These are phyloP conservation scores for Botrytis aclada DNA, from an alignment of 2,329 filamentous ascomycete species.

Conservation along the genomic window DNA sequence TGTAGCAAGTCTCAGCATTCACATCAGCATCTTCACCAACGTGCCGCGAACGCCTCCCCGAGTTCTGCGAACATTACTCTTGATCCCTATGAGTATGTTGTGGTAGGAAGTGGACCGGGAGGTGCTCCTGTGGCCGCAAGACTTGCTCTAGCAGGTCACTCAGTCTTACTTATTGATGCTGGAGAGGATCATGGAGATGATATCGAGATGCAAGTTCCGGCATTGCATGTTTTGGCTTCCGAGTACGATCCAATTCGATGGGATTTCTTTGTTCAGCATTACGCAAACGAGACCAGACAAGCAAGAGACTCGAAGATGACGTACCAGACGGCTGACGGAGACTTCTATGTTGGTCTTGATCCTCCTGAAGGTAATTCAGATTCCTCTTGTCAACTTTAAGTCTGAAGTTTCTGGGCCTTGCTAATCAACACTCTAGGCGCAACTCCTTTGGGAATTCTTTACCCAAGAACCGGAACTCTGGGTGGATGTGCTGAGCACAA, in stretches of 20 bases:
- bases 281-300: constrained; percentile 22
- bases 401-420: background rate
- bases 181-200: constrained; percentile 48
- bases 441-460: constrained; percentile 33
- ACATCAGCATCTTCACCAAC: constrained; percentile 1
- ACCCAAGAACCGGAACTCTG: constrained; percentile 36
- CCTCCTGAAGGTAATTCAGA: constrained; percentile 24
- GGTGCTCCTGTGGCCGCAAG: constrained; percentile 50
- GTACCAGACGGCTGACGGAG: constrained; percentile 40
- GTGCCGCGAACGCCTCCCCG: background rate
- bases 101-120: constrained; percentile 52
- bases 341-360: constrained; percentile 29
- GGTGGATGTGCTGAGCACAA: constrained; percentile 35
- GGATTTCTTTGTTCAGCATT: constrained; percentile 44
- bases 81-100: constrained; percentile 45
- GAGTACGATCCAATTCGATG: constrained; percentile 42
- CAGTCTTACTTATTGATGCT: constrained; percentile 52
- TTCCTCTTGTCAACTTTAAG: background rate
- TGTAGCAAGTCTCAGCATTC: background rate
- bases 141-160: constrained; percentile 50
- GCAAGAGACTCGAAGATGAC: constrained; percentile 27
- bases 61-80: constrained; percentile 11
- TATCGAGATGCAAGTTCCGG: constrained; percentile 47
- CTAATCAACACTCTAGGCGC: constrained; percentile 18
- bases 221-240: constrained; percentile 47